Evolutionary conservation across 2,329 filamentous ascomycete species (phyloP).

Genomic region (Cytospora schulzeri): DNA sequence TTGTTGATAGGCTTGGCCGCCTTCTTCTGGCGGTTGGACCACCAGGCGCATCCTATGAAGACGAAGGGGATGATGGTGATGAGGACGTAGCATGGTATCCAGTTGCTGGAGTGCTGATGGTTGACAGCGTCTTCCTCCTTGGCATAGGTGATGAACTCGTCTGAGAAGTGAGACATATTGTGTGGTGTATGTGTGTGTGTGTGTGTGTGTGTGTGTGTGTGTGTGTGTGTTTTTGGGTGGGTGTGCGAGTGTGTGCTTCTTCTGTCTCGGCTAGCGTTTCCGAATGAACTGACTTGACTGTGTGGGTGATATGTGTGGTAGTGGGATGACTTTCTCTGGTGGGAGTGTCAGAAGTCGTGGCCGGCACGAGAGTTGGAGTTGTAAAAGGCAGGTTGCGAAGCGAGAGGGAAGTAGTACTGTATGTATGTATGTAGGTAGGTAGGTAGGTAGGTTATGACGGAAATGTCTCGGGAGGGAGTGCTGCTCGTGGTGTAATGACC

Average conservation of each 20-base stretch:
- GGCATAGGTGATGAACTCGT: constrained; percentile 17
- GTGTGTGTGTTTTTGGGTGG: not conserved
- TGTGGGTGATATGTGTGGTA: too few species aligned
- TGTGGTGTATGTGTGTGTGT: not conserved
- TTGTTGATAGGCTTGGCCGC: constrained; percentile 2
- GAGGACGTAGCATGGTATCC: constrained; percentile 19
- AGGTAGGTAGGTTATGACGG: not conserved
- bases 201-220: not conserved
- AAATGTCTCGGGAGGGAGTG: not conserved
- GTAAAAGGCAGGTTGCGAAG: too few species aligned
- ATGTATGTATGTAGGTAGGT: not conserved
- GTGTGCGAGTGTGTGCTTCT: not conserved
- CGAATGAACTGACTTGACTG: too few species aligned
- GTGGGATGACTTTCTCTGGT: too few species aligned
- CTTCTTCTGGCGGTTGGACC: constrained; percentile 9
- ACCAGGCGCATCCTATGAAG: constrained; percentile 7
- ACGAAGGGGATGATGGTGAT: constrained; percentile 17
- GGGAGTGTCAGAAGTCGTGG: too few species aligned
- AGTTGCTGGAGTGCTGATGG: constrained; percentile 19
- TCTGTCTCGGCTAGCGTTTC: too few species aligned
- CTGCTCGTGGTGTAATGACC: not conserved
- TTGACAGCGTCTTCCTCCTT: constrained; percentile 13
- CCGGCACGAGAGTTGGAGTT: too few species aligned
- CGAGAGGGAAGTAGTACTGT: too few species aligned
- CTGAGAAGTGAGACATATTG: constrained; percentile 16